These are phyloP conservation scores for Penicillium janthinellum DNA, from an alignment of 2,329 filamentous ascomycete species.

Conservation along the genomic window DNA sequence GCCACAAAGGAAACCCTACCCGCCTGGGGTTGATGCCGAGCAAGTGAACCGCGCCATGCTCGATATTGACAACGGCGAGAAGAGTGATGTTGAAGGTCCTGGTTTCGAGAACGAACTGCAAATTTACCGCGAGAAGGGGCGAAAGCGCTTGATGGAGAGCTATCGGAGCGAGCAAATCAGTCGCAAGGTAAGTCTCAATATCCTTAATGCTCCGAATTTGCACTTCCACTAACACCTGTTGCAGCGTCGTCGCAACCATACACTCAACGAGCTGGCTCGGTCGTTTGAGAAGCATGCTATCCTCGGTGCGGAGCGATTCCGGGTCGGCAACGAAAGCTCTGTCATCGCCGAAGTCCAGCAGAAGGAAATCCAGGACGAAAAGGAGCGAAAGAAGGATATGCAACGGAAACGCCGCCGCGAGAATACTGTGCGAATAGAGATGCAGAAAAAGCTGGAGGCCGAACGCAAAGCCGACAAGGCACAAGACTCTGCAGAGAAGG, in stretches of 20 bases:
- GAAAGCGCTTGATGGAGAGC: conserved; percentile 71
- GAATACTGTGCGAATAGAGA: conserved; percentile 88
- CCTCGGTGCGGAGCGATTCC: conserved; percentile 73
- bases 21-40: conserved; percentile 54
- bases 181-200: conserved; percentile 57
- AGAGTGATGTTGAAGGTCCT: conserved; percentile 59
- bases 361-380: conserved; percentile 88
- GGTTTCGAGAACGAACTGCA: conserved; percentile 55
- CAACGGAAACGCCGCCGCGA: conserved; percentile 94
- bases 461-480: conserved; percentile 76
- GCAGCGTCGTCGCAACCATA: conserved; percentile 61
- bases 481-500: conserved; percentile 78
- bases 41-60: conserved; percentile 69
- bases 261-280: conserved; percentile 58
- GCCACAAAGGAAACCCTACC: conserved; percentile 21
- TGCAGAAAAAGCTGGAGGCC: conserved; percentile 78
- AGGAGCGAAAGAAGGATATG: conserved; percentile 99
- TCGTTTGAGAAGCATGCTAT: conserved; percentile 69
- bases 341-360: conserved; percentile 86
- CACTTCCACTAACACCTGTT: neutral
- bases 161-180: conserved; percentile 64
- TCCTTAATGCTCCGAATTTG: neutral
- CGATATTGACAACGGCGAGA: conserved; percentile 58
- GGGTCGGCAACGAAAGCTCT: conserved; percentile 73
- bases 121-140: conserved; percentile 56